Evolutionary conservation across 305 asterid species (phyloP), one percentile per base, ranked within the genome.

Genomic region (Plantago rigida): DNA sequence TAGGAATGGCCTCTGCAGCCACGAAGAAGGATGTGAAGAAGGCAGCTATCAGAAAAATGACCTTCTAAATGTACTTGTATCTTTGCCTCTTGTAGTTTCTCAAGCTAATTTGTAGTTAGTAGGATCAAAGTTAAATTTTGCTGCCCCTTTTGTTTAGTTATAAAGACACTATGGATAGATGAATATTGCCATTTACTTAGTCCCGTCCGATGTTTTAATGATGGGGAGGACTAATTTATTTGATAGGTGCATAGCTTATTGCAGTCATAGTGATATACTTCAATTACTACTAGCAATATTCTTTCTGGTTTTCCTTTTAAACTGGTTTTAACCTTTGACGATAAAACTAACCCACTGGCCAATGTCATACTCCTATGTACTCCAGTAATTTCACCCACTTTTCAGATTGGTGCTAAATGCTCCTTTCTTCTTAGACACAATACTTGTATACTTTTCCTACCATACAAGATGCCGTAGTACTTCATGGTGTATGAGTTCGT

Each of bases 21-120:
- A 68, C 77, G 48, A 91, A 80, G 84, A 91, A 82, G 64, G 97
- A 91, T 29, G 75, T 71, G 48, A 91, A 77, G 80, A 87, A 78
- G 81, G 70, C 68, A 10, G 44, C 67, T 7, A 60, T 79, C 50
- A 82, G 89, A 64, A 91, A 82, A 64, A 91, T 79, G 85, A 78
- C 92, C 15, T 85, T 78, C 73, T 84, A 85, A 73, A 52, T 13
- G 10, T 62, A 39, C 11, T 52, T 29, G 17, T 60, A 10, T 56
- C 28, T 56, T 41, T 45, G 13, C 22, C 62, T 31, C 49, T 60
- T 45, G 9, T 10, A 12, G 11, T 44, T 14, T 49, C 22, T 14
- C 28, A 56, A 51, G 31, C 39, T 36, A 42, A 71, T 34, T 42
- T 45, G 56, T 52, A 34, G 11, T 51, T 26, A 62, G 44, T 19